These are phyloP conservation scores for Zygosaccharomyces sapae DNA, from an alignment of 1,139 yeast genomes.

Conservation along the genomic window DNA sequence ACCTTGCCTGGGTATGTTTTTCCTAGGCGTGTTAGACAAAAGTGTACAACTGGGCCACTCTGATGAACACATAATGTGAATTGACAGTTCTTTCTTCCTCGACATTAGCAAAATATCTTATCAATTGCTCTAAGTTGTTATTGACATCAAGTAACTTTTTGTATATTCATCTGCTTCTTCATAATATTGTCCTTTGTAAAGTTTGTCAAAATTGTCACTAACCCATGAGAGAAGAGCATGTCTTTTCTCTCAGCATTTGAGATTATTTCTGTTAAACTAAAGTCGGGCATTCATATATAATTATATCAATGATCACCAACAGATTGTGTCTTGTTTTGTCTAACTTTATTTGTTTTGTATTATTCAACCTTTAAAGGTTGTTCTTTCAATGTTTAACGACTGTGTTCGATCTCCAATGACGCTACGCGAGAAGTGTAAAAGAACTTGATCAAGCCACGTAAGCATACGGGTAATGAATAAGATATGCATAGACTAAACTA, in stretches of 20 bases:
- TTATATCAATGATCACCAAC: too few relatives aligned
- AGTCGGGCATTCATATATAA: conserved; percentile 2
- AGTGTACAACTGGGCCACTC: conserved; percentile 25
- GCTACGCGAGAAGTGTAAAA: neutral
- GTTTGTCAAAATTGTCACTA: conserved; percentile 17
- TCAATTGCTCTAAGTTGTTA: conserved; percentile 15
- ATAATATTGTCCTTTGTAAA: conserved; percentile 8
- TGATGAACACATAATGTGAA: conserved; percentile 23
- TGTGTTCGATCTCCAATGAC: neutral
- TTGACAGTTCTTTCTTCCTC: conserved; percentile 16
- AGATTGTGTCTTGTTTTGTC: too few relatives aligned
- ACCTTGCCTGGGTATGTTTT: conserved; percentile 23
- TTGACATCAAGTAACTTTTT: conserved; percentile 7
- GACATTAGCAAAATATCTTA: conserved; percentile 14
- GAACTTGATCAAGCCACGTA: neutral
- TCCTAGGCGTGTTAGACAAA: conserved; percentile 19
- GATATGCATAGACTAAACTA: too few relatives aligned
- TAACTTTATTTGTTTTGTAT: neutral
- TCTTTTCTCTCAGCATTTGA: conserved; percentile 15
- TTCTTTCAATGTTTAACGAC: neutral
- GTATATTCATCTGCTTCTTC: conserved; percentile 7
- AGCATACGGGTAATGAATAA: neutral
- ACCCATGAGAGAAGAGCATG: conserved; percentile 25
- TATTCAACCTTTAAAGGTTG: neutral
- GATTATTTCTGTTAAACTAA: conserved; percentile 4